Percentiles rank a stretch among this genome's conserved stretches.
phyloP scores from a whole-genome alignment of 495 filamentous ascomycete species.

The Podospora pseudoanserina region DNA sequence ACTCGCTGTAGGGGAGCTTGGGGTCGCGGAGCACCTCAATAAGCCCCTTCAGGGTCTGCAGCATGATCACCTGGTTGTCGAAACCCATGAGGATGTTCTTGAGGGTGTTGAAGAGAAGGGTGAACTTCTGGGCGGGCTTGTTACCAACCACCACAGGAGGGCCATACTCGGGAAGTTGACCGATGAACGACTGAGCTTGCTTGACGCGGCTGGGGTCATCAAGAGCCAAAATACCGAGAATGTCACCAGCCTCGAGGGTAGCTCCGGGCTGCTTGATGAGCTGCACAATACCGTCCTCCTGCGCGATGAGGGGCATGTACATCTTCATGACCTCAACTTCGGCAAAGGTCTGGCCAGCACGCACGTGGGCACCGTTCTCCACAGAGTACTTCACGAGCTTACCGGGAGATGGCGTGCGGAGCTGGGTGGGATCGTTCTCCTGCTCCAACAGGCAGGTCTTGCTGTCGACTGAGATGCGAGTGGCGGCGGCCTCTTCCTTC shows the following conservation, averaged over 20 bases:
- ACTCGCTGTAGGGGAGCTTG: conserved; percentile 94
- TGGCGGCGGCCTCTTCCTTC: conserved; percentile 97
- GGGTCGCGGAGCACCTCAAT: conserved; percentile 84
- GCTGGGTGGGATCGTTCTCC: conserved; percentile 97
- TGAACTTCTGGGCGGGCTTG: conserved; percentile 89
- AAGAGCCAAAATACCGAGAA: conserved; percentile 93
- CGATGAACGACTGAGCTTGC: conserved; percentile 94
- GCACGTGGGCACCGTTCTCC: conserved; percentile 93
- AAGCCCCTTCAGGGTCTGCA: conserved; percentile 78
- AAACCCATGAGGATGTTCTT: conserved; percentile 88
- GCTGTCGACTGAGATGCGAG: conserved; percentile 91
- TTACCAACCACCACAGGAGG: conserved; percentile 78
- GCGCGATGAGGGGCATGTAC: conserved; percentile 98
- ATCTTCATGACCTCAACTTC: conserved; percentile 99
- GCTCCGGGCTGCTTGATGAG: conserved; percentile 98
- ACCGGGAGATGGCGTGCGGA: conserved; percentile 89
- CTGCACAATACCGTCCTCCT: conserved; percentile 95
- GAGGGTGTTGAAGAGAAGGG: conserved; percentile 70
- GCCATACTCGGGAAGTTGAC: conserved; percentile 84
- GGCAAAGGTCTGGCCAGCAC: conserved; percentile 87
- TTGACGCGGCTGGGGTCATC: conserved; percentile 97
- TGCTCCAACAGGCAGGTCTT: conserved; percentile 98
- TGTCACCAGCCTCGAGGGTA: conserved; percentile 96
- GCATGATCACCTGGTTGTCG: conserved; percentile 98
- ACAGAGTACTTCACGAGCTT: conserved; percentile 99